Percentiles rank a stretch among this genome's conserved stretches.
Evolutionary conservation across 2,329 filamentous ascomycete species (phyloP).

Genomic region (Hirsutella rhossiliensis): DNA sequence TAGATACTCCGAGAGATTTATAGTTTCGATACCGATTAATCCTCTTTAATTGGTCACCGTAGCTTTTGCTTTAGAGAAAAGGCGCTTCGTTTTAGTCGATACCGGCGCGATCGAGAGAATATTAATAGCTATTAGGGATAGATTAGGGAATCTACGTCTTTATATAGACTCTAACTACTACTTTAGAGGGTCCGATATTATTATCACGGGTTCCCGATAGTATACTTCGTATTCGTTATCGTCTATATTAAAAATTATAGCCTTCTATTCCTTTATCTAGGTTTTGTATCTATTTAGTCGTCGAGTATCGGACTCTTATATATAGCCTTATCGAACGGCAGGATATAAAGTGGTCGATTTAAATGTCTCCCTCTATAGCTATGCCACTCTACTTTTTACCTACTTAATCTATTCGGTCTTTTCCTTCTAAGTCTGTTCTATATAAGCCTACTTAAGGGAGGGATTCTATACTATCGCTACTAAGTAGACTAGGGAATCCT

Average conservation of each 20-base stretch:
- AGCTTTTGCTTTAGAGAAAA: slow-evolving; percentile 2
- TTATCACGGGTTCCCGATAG: slow-evolving; percentile 1
- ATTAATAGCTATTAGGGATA: slow-evolving; percentile 3
- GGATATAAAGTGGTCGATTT: not conserved
- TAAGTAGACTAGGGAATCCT: not conserved
- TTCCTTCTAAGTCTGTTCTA: not conserved
- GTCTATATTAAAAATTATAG: slow-evolving; percentile 2
- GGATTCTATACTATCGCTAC: not conserved
- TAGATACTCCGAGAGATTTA: slow-evolving; percentile 3
- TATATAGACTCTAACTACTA: slow-evolving; percentile 1
- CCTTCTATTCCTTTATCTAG: slow-evolving; percentile 4
- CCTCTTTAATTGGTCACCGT: slow-evolving; percentile 1
- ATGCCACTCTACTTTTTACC: not conserved
- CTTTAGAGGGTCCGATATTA: not conserved
- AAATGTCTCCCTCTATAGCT: not conserved
- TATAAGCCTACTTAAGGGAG: not conserved
- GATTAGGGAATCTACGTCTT: not conserved
- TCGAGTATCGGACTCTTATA: not conserved
- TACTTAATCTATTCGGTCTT: not conserved
- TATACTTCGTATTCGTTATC: slow-evolving; percentile 4
- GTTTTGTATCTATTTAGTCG: slow-evolving; percentile 3
- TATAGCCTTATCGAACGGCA: not conserved
- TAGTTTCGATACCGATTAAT: slow-evolving; percentile 1
- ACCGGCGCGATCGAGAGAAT: slow-evolving; percentile 3
- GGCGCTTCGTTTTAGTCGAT: slow-evolving; percentile 1